A percentile compares a stretch with the other conserved stretches of the same genome.
phyloP scores from a whole-genome alignment of 345 rosid genomes.

The Rhizophora apiculata region DNA sequence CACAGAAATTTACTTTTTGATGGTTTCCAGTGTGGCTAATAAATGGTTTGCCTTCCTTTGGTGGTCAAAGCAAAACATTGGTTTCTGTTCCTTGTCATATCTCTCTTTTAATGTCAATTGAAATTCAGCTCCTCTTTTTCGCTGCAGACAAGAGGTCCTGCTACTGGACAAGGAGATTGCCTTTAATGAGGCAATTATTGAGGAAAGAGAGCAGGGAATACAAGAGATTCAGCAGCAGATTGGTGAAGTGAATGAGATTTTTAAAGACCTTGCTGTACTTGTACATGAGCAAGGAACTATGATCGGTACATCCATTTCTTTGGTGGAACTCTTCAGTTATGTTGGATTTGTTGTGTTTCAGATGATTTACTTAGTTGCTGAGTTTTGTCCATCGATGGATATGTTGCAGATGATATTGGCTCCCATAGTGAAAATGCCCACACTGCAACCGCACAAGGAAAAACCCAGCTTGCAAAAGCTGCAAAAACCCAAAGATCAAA shows the following conservation, averaged over 20 bases:
- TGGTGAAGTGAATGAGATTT: constrained; percentile 90
- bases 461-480: constrained; percentile 71
- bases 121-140: constrained; percentile 8
- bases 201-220: constrained; percentile 94
- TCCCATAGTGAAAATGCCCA: constrained; percentile 63
- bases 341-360: background rate
- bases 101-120: background rate
- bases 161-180: constrained; percentile 83
- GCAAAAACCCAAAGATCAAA: constrained; percentile 82
- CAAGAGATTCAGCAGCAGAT: constrained; percentile 93
- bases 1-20: no score
- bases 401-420: constrained; percentile 75
- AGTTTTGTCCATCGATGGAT: background rate
- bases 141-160: constrained; percentile 75
- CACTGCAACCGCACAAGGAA: constrained; percentile 74
- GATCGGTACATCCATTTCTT: constrained; percentile 57
- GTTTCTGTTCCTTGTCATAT: no score
- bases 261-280: constrained; percentile 91
- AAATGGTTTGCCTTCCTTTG: no score
- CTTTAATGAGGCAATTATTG: constrained; percentile 86
- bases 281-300: constrained; percentile 91
- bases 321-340: background rate
- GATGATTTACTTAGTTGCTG: background rate
- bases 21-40: no score
- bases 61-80: no score